Conservation (phyloP, 2,329 filamentous ascomycete species). For the Exophiala aquamarina region DNA sequence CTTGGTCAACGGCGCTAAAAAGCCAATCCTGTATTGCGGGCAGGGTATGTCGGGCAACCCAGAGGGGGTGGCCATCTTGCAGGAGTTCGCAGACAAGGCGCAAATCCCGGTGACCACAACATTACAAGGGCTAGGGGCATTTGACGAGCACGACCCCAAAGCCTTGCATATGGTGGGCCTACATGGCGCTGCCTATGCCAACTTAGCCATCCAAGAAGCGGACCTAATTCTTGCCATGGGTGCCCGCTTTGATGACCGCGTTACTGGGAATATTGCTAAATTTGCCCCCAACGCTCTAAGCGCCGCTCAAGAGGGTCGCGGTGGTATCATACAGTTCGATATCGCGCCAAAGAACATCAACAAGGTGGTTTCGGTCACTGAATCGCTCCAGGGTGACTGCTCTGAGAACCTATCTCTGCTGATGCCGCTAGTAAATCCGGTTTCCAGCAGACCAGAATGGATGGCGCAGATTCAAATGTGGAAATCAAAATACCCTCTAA, state of each 20-base stretch:
- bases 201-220: slow-evolving; percentile 96
- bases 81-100: slow-evolving; percentile 83
- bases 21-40: slow-evolving; percentile 92
- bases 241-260: slow-evolving; percentile 93
- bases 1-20: slow-evolving; percentile 85
- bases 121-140: slow-evolving; percentile 87
- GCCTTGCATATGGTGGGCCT: slow-evolving; percentile 97
- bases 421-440: slow-evolving; percentile 67
- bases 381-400: slow-evolving; percentile 95
- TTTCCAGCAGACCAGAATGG: slow-evolving; percentile 75
- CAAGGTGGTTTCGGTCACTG: slow-evolving; percentile 95
- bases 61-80: slow-evolving; percentile 85
- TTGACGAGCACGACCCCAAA: slow-evolving; percentile 90
- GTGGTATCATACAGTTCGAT: slow-evolving; percentile 96
- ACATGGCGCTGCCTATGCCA: slow-evolving; percentile 96
- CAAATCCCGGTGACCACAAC: slow-evolving; percentile 95
- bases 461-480: slow-evolving; percentile 84
- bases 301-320: slow-evolving; percentile 79
- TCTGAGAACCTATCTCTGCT: slow-evolving; percentile 75
- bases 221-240: slow-evolving; percentile 95
- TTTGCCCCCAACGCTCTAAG: slow-evolving; percentile 87
- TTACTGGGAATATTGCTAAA: slow-evolving; percentile 76
- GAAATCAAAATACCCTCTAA: slow-evolving; percentile 88
- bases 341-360: slow-evolving; percentile 99
- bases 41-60: slow-evolving; percentile 80